Conservation (phyloP, 2,329 filamentous ascomycete species). For the Verticillium albo-atrum region DNA sequence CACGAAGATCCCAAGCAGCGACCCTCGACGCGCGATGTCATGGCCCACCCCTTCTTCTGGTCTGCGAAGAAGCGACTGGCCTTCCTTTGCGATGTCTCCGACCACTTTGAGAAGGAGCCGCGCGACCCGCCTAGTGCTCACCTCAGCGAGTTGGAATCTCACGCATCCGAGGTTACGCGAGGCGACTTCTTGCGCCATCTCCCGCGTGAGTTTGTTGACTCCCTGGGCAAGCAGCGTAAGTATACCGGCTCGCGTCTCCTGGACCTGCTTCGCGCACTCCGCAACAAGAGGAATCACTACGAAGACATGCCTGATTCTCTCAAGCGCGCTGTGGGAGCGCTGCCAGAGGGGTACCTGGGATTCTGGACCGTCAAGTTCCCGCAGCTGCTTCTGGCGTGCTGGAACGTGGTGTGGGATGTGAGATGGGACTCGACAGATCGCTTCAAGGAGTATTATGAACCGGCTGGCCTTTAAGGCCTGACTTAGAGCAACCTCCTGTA, state of each 20-base stretch:
- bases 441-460: constrained; percentile 68
- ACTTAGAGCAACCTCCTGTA: too few relatives aligned
- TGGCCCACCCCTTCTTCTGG: constrained; percentile 98
- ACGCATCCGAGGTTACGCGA: constrained; percentile 49
- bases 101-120: constrained; percentile 91
- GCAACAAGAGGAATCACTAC: constrained; percentile 98
- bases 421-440: constrained; percentile 59
- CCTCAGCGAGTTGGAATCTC: constrained; percentile 54
- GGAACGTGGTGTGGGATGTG: constrained; percentile 66
- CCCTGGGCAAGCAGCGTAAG: constrained; percentile 88
- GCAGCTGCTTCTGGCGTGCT: constrained; percentile 71
- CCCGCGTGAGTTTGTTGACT: constrained; percentile 80
- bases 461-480: constrained; percentile 26
- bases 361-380: constrained; percentile 85
- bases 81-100: constrained; percentile 94
- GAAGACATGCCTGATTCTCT: constrained; percentile 87
- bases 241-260: constrained; percentile 82
- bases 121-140: constrained; percentile 73
- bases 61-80: constrained; percentile 77
- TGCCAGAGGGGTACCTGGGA: constrained; percentile 75
- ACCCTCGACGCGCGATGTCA: constrained; percentile 72
- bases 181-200: constrained; percentile 75
- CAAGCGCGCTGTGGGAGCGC: constrained; percentile 62
- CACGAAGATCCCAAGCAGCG: constrained; percentile 47
- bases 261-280: constrained; percentile 80